Evolutionary conservation across 2,329 filamentous ascomycete species (phyloP).

Genomic region (Apiospora sp.): DNA sequence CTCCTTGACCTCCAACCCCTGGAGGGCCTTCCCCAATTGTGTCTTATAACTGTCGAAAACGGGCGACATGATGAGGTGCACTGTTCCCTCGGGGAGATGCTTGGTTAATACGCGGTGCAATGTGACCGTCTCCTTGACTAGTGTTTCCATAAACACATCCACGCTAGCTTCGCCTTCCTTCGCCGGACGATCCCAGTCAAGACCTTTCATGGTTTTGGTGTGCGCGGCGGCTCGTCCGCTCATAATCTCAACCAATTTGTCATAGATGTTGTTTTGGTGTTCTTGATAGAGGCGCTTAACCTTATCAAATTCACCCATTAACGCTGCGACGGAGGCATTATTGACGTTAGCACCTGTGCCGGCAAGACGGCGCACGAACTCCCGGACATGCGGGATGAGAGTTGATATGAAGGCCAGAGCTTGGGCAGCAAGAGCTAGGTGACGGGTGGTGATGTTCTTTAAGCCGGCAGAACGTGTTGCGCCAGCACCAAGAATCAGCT

Average conservation of each 20-base stretch:
- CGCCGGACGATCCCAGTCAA: conserved; percentile 72
- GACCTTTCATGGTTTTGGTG: conserved; percentile 75
- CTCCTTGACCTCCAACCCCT: conserved; percentile 70
- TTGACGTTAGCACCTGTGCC: conserved; percentile 52
- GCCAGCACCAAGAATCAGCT: conserved; percentile 93
- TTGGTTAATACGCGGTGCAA: conserved; percentile 85
- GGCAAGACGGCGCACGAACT: conserved; percentile 84
- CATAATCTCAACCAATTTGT: conserved; percentile 95
- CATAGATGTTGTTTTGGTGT: conserved; percentile 88
- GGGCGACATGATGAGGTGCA: conserved; percentile 84
- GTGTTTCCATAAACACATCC: conserved; percentile 83
- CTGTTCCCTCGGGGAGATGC: conserved; percentile 78
- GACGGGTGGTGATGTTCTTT: conserved; percentile 96
- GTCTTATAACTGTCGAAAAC: conserved; percentile 85
- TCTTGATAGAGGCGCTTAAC: conserved; percentile 85
- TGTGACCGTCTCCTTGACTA: conserved; percentile 86
- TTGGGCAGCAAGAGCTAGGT: conserved; percentile 90
- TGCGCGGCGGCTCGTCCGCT: conserved; percentile 77
- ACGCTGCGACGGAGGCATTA: conserved; percentile 56
- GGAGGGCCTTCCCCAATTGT: conserved; percentile 77
- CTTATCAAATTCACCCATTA: conserved; percentile 89
- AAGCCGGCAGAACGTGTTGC: conserved; percentile 88
- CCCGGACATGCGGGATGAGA: conserved; percentile 87
- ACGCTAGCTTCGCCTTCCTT: conserved; percentile 52
- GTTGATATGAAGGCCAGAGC: conserved; percentile 87